phyloP scores from a whole-genome alignment of 2,329 filamentous ascomycete genomes.

The Phyllosticta citriasiana region DNA sequence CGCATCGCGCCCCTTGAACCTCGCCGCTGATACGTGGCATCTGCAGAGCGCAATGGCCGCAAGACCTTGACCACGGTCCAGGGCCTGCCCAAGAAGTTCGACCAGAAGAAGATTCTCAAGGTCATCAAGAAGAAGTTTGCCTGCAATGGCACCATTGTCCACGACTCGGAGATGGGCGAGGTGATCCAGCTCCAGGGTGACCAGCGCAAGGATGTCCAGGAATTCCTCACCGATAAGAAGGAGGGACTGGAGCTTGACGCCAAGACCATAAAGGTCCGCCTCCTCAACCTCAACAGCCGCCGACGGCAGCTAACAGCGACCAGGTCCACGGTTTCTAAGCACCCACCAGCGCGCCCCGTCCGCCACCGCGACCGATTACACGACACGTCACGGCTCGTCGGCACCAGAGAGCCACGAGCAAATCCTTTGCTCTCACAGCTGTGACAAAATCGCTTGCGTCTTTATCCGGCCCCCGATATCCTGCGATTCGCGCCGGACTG shows the following conservation, averaged over 20 bases:
- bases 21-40: constrained; percentile 31
- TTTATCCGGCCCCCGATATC: background rate
- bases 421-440: background rate
- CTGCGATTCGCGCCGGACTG: background rate
- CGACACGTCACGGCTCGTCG: background rate
- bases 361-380: constrained; percentile 11
- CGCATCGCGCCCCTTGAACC: background rate
- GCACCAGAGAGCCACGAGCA: background rate
- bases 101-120: constrained; percentile 99
- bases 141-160: constrained; percentile 99
- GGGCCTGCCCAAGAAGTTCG: constrained; percentile 97
- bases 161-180: constrained; percentile 93
- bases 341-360: constrained; percentile 14
- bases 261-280: constrained; percentile 85
- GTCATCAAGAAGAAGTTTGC: constrained; percentile 99
- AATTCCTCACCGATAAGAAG: constrained; percentile 94
- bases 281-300: background rate
- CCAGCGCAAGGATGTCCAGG: constrained; percentile 96
- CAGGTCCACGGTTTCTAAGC: constrained; percentile 29
- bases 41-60: constrained; percentile 96
- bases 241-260: constrained; percentile 86
- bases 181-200: constrained; percentile 99
- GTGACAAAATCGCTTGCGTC: constrained; percentile 2
- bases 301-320: background rate
- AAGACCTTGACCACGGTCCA: constrained; percentile 99